Conservation (phyloP, 495 filamentous ascomycete species). For the Podospora tetraspora region DNA sequence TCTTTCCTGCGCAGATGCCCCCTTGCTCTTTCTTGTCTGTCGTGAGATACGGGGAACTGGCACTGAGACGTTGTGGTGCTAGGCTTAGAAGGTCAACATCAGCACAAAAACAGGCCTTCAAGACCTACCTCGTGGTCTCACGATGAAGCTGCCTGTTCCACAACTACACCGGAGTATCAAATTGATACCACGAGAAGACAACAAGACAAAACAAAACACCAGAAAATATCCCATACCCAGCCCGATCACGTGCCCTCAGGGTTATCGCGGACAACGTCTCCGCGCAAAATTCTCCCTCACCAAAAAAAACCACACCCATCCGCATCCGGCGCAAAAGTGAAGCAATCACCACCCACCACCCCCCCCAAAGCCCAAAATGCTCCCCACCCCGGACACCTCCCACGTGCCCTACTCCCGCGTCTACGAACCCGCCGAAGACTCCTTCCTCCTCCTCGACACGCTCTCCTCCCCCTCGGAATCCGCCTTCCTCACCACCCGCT, state of each 20-base stretch:
- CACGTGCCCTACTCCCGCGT: constrained; percentile 81
- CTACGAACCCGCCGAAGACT: constrained; percentile 94
- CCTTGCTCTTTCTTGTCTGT: neutral
- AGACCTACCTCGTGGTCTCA: neutral
- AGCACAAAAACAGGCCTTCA: neutral
- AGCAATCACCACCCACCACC: constrained; percentile 19
- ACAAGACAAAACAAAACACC: neutral
- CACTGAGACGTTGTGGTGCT: neutral
- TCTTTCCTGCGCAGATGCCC: neutral
- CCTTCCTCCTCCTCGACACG: constrained; percentile 89
- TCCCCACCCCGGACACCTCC: constrained; percentile 86
- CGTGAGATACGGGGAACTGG: neutral
- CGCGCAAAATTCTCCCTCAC: neutral
- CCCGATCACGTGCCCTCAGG: constrained; percentile 23
- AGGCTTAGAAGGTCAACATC: neutral
- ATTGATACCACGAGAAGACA: neutral
- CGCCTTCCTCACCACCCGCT: constrained; percentile 61
- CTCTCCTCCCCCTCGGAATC: constrained; percentile 69
- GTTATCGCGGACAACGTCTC: neutral
- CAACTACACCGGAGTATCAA: neutral
- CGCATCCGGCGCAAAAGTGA: constrained; percentile 24
- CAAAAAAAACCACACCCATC: neutral
- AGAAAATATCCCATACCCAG: constrained; percentile 2
- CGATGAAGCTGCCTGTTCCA: neutral
- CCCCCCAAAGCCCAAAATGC: constrained; percentile 51